A percentile compares a stretch with the other conserved stretches of the same genome.
These are phyloP conservation scores for Phytophthora gonapodyides DNA, from an alignment of 352 stramenopile species.

Conservation along the genomic window DNA sequence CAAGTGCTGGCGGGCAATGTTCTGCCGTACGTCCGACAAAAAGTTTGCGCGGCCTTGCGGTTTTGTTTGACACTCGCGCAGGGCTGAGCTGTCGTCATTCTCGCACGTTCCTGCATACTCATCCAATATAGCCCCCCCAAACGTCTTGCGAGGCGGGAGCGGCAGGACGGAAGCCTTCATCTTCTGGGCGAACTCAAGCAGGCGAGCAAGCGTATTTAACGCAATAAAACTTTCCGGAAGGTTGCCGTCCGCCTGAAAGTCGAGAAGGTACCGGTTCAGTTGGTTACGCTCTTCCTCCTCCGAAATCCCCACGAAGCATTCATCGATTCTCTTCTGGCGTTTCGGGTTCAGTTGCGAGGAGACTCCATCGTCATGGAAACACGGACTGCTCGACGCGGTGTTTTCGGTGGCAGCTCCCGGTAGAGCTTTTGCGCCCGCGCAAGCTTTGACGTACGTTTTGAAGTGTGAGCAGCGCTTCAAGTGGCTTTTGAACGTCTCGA, in stretches of 20 bases:
- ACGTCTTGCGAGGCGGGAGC: background rate
- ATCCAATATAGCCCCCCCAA: constrained; percentile 6
- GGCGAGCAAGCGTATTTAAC: background rate
- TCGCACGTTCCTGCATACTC: background rate
- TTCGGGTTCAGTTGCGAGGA: background rate
- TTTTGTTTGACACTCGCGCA: background rate
- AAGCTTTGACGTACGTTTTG: background rate
- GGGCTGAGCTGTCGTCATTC: constrained; percentile 1
- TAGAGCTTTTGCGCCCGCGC: background rate
- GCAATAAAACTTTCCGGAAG: constrained; percentile 12
- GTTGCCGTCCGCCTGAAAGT: constrained; percentile 6
- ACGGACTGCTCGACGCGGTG: too few species aligned
- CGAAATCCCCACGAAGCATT: background rate
- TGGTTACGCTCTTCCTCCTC: background rate
- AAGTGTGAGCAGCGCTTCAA: background rate
- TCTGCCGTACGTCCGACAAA: constrained; percentile 16
- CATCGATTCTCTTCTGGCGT: background rate
- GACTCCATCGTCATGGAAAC: background rate
- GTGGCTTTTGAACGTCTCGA: constrained; percentile 1
- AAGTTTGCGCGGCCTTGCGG: constrained; percentile 9
- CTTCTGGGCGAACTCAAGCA: background rate
- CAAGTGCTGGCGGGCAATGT: constrained; percentile 12
- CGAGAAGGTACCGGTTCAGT: constrained; percentile 1
- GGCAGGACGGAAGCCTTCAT: background rate
- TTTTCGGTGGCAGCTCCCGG: too few species aligned